Conservation (phyloP, 192 early-diverging fungal species). For the Coemansia sp. region DNA sequence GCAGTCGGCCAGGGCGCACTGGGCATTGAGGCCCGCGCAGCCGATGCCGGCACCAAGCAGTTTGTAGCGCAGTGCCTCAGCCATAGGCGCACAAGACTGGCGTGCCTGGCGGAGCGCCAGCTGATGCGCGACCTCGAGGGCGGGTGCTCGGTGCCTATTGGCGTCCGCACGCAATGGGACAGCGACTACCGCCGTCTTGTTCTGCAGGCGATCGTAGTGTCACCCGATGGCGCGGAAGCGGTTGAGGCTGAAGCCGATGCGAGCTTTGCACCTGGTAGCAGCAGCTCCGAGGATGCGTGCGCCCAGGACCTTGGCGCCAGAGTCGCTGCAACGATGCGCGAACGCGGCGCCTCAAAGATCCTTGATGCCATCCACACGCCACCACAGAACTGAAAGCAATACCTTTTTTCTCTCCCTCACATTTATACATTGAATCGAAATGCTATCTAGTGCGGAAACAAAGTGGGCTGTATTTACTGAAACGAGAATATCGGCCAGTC, state of each 20-base stretch:
- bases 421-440: neutral
- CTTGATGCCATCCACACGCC: constrained; percentile 52
- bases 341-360: constrained; percentile 57
- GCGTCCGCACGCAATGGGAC: constrained; percentile 68
- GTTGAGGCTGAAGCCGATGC: constrained; percentile 53
- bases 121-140: constrained; percentile 90
- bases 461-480: neutral
- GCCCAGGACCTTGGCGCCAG: constrained; percentile 53
- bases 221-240: constrained; percentile 71
- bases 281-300: neutral
- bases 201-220: constrained; percentile 70
- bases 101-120: constrained; percentile 78
- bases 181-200: constrained; percentile 22
- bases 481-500: constrained; percentile 40
- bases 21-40: constrained; percentile 75
- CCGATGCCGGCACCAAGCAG: constrained; percentile 56
- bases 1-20: constrained; percentile 95
- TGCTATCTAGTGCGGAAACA: neutral
- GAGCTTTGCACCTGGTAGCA: neutral
- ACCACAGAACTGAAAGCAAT: neutral
- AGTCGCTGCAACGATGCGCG: constrained; percentile 54
- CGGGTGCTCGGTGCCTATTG: constrained; percentile 94
- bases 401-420: neutral
- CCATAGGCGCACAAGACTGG: constrained; percentile 62
- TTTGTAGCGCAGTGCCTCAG: constrained; percentile 58